These are phyloP conservation scores for Xylona heveae DNA, from an alignment of 495 filamentous ascomycete genomes.

Conservation along the genomic window DNA sequence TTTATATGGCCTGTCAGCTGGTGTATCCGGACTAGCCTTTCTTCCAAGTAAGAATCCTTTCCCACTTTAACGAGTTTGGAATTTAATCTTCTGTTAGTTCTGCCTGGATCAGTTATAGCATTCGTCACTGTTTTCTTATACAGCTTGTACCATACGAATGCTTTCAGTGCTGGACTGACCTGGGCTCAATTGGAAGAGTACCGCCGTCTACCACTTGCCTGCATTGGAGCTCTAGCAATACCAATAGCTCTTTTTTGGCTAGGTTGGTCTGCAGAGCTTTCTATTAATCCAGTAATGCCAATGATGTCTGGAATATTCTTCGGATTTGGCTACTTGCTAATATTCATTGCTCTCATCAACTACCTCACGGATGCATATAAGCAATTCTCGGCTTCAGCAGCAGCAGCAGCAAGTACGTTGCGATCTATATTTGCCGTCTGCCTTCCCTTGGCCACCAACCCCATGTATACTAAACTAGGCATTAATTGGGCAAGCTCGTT, in stretches of 20 bases:
- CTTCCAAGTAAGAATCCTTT: conserved; percentile 12
- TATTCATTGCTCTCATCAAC: conserved; percentile 49
- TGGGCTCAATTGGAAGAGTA: conserved; percentile 33
- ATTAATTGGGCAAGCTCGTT: conserved; percentile 18
- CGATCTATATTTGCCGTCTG: conserved; percentile 41
- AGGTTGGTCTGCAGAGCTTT: conserved; percentile 36
- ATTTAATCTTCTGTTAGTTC: conserved; percentile 7
- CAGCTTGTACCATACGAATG: conserved; percentile 22
- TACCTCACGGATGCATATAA: conserved; percentile 63
- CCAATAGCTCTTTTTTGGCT: conserved; percentile 49
- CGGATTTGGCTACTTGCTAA: conserved; percentile 42
- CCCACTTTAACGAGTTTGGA: background rate
- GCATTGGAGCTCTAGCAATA: conserved; percentile 39
- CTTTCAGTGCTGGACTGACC: conserved; percentile 14
- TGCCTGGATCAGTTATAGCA: conserved; percentile 19
- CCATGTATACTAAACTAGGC: conserved; percentile 17
- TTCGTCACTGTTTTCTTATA: conserved; percentile 32
- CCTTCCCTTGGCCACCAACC: conserved; percentile 24
- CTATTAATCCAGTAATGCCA: conserved; percentile 41
- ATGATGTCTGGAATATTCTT: conserved; percentile 43
- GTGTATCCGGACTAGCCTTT: conserved; percentile 23
- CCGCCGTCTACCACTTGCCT: conserved; percentile 44
- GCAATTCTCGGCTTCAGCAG: conserved; percentile 47
- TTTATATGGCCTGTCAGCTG: conserved; percentile 22
- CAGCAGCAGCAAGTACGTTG: conserved; percentile 39